Evolutionary conservation across 2,329 filamentous ascomycete genomes (phyloP), one percentile per base, ranked within the genome.

Genomic region (Coleophoma eucalyptorum): DNA sequence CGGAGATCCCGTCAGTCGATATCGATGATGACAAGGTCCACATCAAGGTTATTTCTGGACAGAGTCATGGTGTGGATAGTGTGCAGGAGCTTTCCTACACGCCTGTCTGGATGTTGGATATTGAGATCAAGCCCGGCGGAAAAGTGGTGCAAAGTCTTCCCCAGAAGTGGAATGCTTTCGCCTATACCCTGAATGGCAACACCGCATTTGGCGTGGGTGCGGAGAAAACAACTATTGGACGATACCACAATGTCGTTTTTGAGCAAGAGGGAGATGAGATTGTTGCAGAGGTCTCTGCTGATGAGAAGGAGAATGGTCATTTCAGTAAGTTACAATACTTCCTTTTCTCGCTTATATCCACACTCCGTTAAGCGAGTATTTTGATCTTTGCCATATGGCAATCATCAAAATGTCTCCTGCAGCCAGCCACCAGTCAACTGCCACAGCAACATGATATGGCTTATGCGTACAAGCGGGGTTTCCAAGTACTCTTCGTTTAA

Each of bases 11-110:
- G 0, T 63, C 73, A 3, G 89, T 82, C n/a, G 80, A 79, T 7
- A 72, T 82, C 31, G 89, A 94, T 60, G 82, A 83, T 41, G 87
- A 81, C 49, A 86, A 81, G 55, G 90, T 96, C 16, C 77, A 76
- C 38, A 78, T 97, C 58, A 97, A 96, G 72, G 88, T 97, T 59
- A 97, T 97, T 60, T 92, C 86, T 1, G 94, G 93, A 18, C 83
- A 87, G 66, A 86, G 84, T 49, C 86, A 91, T 62, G 92, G 90
- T 42, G 81, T 94, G 48, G 92, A 97, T 65, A 90, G 86, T 13
- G 81, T 96, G 48, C 84, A 93, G 66, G 92, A 97, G 64, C 76
- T 97, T 42, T 92, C 93, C 13, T 97, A 97, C 70, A 97, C 93
- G 2, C 94, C 94, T 0, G 91, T 97, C n/a, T 97, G 93, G 93